Percentiles rank a stretch among this genome's conserved stretches.
These are phyloP conservation scores for Globomyces pollinis-pini DNA, from an alignment of 192 early-diverging fungal genomes.

Conservation along the genomic window DNA sequence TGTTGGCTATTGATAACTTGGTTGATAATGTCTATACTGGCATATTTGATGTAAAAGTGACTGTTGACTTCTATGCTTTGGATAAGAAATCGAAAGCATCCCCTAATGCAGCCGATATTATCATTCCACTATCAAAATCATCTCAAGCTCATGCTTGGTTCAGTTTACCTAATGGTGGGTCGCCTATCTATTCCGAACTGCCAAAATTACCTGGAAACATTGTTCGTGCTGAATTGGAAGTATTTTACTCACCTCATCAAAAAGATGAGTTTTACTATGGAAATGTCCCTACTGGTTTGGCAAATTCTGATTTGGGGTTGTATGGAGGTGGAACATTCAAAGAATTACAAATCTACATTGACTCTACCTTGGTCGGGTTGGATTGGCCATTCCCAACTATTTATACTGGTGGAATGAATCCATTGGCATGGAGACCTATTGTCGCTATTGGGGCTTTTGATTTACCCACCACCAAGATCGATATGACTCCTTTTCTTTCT, in stretches of 20 bases:
- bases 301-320: conserved; percentile 16
- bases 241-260: conserved; percentile 17
- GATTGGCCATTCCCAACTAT: conserved; percentile 18
- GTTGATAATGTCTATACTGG: conserved; percentile 21
- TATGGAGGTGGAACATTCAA: conserved; percentile 21
- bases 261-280: conserved; percentile 29
- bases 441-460: conserved; percentile 11
- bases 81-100: not conserved
- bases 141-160: conserved; percentile 9
- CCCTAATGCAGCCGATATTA: conserved; percentile 17
- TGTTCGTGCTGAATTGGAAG: conserved; percentile 14
- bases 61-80: conserved; percentile 14
- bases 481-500: conserved; percentile 19
- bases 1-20: conserved; percentile 20
- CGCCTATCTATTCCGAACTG: not conserved
- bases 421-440: conserved; percentile 20
- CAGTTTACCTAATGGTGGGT: conserved; percentile 6
- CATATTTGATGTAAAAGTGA: conserved; percentile 14
- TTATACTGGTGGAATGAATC: conserved; percentile 28
- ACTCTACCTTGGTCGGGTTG: conserved; percentile 12
- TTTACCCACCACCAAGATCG: conserved; percentile 16
- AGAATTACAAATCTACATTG: conserved; percentile 21
- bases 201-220: conserved; percentile 15
- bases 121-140: conserved; percentile 14
- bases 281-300: conserved; percentile 21